A percentile compares a stretch with the other conserved stretches of the same genome.
Conservation (phyloP, 106 monocot genomes). For the Hemerocallis citrina region DNA sequence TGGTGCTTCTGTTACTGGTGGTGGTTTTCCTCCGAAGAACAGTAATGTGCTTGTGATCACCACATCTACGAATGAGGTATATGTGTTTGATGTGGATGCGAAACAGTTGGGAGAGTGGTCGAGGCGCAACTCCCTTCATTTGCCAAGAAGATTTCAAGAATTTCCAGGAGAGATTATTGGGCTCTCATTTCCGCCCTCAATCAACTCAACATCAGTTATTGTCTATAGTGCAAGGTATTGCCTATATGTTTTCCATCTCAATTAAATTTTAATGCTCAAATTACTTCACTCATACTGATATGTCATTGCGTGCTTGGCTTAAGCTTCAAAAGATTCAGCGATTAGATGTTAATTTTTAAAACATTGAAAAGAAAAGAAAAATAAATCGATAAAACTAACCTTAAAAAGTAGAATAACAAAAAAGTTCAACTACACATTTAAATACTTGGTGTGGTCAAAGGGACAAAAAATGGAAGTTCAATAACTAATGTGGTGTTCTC, state of each 20-base stretch:
- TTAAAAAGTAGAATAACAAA: neutral
- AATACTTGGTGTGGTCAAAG: no score
- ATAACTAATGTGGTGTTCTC: no score
- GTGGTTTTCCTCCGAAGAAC: slow-evolving; percentile 74
- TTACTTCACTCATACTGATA: neutral
- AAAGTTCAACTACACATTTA: no score
- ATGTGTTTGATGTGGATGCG: slow-evolving; percentile 87
- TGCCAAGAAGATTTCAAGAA: slow-evolving; percentile 90
- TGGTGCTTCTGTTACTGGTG: slow-evolving; percentile 87
- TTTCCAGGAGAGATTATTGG: slow-evolving; percentile 95
- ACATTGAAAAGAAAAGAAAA: no score
- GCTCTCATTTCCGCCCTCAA: slow-evolving; percentile 68
- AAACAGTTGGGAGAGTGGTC: slow-evolving; percentile 94
- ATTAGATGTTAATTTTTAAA: no score
- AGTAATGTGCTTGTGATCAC: slow-evolving; percentile 66
- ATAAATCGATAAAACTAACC: neutral
- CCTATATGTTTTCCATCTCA: neutral
- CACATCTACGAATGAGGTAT: slow-evolving; percentile 81
- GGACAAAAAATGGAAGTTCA: no score
- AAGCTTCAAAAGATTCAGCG: no score
- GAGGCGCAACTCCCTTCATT: slow-evolving; percentile 29
- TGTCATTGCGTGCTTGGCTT: no score
- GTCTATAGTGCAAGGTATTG: slow-evolving; percentile 86
- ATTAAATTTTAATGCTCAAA: neutral
- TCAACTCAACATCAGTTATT: slow-evolving; percentile 65